phyloP scores from a whole-genome alignment of 2,329 filamentous ascomycete genomes.

The Alternaria longipes region DNA sequence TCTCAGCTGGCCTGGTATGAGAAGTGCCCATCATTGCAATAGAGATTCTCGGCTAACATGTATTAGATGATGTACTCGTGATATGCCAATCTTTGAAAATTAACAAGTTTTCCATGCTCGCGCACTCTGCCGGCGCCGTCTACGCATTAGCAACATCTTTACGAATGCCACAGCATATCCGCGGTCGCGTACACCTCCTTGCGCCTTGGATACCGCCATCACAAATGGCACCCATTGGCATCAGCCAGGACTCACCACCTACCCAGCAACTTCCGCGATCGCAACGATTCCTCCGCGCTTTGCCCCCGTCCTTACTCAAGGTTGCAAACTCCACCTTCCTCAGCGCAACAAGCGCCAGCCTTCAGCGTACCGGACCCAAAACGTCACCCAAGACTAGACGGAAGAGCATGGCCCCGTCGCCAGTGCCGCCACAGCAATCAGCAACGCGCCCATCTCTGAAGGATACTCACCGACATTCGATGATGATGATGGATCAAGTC shows the following conservation, averaged over 20 bases:
- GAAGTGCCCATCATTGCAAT: background rate
- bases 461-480: slow-evolving; percentile 55
- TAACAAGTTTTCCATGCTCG: slow-evolving; percentile 93
- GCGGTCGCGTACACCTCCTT: slow-evolving; percentile 90
- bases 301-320: slow-evolving; percentile 90
- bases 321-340: slow-evolving; percentile 97
- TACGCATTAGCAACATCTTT: slow-evolving; percentile 95
- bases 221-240: slow-evolving; percentile 60
- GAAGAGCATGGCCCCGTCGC: slow-evolving; percentile 37
- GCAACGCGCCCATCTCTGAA: slow-evolving; percentile 33
- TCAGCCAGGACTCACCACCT: slow-evolving; percentile 77
- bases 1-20: slow-evolving; percentile 88
- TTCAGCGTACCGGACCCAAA: slow-evolving; percentile 64
- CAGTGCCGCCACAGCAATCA: slow-evolving; percentile 20
- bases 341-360: slow-evolving; percentile 85
- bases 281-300: slow-evolving; percentile 86
- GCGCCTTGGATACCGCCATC: slow-evolving; percentile 96
- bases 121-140: slow-evolving; percentile 96
- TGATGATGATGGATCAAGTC: slow-evolving; percentile 61
- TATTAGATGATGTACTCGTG: slow-evolving; percentile 80
- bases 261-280: slow-evolving; percentile 88
- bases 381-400: slow-evolving; percentile 56
- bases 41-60: slow-evolving; percentile 53
- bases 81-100: slow-evolving; percentile 94
- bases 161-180: slow-evolving; percentile 94